These are phyloP conservation scores for Citrus sinensis DNA, from an alignment of 345 rosid genomes.

Conservation along the genomic window DNA sequence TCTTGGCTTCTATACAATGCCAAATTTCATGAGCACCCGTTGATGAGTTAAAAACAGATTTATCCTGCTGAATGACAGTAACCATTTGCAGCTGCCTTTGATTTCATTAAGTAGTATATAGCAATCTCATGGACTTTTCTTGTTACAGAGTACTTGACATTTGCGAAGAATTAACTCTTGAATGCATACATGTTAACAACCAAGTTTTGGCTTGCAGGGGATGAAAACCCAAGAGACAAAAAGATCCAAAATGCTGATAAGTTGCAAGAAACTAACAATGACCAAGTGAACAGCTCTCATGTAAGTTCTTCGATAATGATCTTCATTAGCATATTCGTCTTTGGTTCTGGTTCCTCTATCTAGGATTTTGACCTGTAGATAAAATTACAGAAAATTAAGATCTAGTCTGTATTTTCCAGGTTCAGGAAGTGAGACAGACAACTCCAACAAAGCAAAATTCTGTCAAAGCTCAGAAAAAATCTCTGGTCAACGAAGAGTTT, in stretches of 20 bases:
- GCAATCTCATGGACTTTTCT: neutral
- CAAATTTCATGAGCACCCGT: neutral
- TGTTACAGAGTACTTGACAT: neutral
- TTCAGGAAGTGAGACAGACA: constrained; percentile 28
- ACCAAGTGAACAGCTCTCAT: neutral
- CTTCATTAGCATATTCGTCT: neutral
- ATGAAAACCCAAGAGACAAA: constrained; percentile 17
- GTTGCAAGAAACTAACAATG: neutral
- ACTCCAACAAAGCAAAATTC: constrained; percentile 42
- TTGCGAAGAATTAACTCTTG: neutral
- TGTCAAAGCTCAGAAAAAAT: constrained; percentile 54
- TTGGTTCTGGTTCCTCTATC: neutral
- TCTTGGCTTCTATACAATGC: neutral
- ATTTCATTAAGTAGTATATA: neutral
- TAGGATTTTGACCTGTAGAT: neutral
- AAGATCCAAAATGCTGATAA: constrained; percentile 6
- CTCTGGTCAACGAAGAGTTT: constrained; percentile 55
- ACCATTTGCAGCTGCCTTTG: neutral
- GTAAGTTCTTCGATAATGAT: constrained; percentile 25
- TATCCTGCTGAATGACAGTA: neutral
- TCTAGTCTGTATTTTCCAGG: constrained; percentile 31
- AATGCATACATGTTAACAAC: neutral
- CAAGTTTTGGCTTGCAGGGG: constrained; percentile 22
- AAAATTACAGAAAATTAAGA: neutral
- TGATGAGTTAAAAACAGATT: neutral